Evolutionary conservation across 768 basidiomycete species (phyloP).

Genomic region (Mycena rosella): DNA sequence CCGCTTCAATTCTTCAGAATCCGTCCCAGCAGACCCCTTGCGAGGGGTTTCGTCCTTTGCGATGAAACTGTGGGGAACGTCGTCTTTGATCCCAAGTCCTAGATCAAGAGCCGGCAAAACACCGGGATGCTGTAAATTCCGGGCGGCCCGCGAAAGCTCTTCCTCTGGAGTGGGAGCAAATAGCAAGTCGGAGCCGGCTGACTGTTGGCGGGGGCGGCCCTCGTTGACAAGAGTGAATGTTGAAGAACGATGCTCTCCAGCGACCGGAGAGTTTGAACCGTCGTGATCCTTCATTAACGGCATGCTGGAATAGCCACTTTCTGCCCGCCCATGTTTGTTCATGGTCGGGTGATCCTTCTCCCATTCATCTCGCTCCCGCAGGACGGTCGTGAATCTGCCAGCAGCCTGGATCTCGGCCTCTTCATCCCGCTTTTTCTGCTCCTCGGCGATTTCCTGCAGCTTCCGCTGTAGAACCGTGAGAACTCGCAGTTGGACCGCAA

Average conservation of each 20-base stretch:
- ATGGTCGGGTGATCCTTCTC: slow-evolving; percentile 85
- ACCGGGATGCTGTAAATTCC: slow-evolving; percentile 64
- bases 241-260: slow-evolving; percentile 63
- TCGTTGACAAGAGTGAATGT: slow-evolving; percentile 64
- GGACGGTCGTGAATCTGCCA: slow-evolving; percentile 71
- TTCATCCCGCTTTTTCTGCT: slow-evolving; percentile 77
- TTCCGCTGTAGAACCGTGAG: slow-evolving; percentile 84
- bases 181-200: slow-evolving; percentile 81
- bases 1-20: slow-evolving; percentile 70
- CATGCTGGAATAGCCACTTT: slow-evolving; percentile 72
- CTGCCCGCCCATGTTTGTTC: slow-evolving; percentile 69
- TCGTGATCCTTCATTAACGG: slow-evolving; percentile 78
- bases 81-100: slow-evolving; percentile 78
- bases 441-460: slow-evolving; percentile 82
- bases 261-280: slow-evolving; percentile 58
- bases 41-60: slow-evolving; percentile 55
- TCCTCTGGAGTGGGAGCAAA: slow-evolving; percentile 73
- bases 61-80: slow-evolving; percentile 81
- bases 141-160: slow-evolving; percentile 65
- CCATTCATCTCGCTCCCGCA: slow-evolving; percentile 85
- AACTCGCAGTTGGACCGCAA: slow-evolving; percentile 91
- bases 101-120: slow-evolving; percentile 81
- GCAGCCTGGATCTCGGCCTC: slow-evolving; percentile 84
- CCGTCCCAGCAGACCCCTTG: slow-evolving; percentile 54
- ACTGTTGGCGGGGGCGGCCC: slow-evolving; percentile 69